Base-by-base conservation (phyloP, 495 filamentous ascomycete genomes). In the Tetracladium setigerum region DNA sequence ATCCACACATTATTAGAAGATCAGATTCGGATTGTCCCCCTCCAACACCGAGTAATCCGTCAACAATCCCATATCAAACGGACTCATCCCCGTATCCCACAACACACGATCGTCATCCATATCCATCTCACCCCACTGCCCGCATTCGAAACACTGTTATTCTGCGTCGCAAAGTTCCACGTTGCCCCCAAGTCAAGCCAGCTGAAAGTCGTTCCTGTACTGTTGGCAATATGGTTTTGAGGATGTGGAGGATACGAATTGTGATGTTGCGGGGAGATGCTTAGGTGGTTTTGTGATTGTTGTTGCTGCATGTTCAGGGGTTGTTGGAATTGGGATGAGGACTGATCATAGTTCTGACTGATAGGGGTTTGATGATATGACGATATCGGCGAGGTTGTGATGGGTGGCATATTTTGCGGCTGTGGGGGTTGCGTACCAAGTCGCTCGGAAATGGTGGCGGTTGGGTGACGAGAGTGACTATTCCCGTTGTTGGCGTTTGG, bases 121-220 rank as follows among this genome's bases (percentile, higher is more conserved):
- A 22, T 51, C 47, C 24, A 39, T 4, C 8, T 55, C 52, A 6
- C 49, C 57, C 18, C 27, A 49, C 53, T 54, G 6, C 17, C 42
- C 12, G 22, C 22, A 30, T 24, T 44, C 7, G 9, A 11, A 49
- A 30, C 41, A 30, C 38, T 41, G 8, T 52, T 52, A 41, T 59
- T 59, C 34, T 59, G 57, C 36, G 57, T 59, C 5, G 50, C 57
- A 40, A 54, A 59, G 41, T 55, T 53, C 53, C 57, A 59, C 1
- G 57, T 56, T 4, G 57, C 57, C 9, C 53, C 50, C 5, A 59
- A 38, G 43, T 59, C 57, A 16, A 59, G 35, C 57, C 57, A 59
- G 38, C 43, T 48, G 22, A 59, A 59, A 13, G 51, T 34, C 38
- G n/a, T 41, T 42, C 38, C 44, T 32, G 32, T 45, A n/a, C 33